These are phyloP conservation scores for Didymella lethalis DNA, from an alignment of 2,329 filamentous ascomycete species.

Conservation along the genomic window DNA sequence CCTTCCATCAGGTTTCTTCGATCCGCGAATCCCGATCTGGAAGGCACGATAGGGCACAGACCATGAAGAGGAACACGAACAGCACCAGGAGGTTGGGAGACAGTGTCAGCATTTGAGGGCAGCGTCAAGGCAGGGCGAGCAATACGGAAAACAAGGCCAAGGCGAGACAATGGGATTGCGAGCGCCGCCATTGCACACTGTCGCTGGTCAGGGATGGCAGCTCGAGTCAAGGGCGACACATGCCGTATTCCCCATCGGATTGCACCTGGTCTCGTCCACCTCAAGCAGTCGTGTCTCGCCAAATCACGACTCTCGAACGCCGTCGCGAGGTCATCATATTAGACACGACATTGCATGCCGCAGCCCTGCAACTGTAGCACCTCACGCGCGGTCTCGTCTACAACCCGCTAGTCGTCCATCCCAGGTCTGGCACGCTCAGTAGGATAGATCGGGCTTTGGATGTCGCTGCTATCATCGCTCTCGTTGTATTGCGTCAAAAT, in stretches of 20 bases:
- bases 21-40: slow-evolving; percentile 16
- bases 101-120: slow-evolving; percentile 10
- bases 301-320: slow-evolving; percentile 15
- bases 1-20: slow-evolving; percentile 9
- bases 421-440: not conserved
- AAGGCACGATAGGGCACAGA: slow-evolving; percentile 19
- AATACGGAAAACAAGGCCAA: not conserved
- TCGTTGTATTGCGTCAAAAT: slow-evolving; percentile 8
- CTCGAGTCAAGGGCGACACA: slow-evolving; percentile 21
- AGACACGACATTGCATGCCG: slow-evolving; percentile 13
- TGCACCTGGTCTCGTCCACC: slow-evolving; percentile 16
- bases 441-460: not conserved
- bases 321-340: slow-evolving; percentile 6
- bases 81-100: slow-evolving; percentile 5
- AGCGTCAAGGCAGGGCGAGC: slow-evolving; percentile 7
- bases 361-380: slow-evolving; percentile 12
- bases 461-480: slow-evolving; percentile 6
- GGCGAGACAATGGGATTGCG: slow-evolving; percentile 22
- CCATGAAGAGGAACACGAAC: slow-evolving; percentile 20
- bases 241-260: slow-evolving; percentile 20
- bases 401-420: slow-evolving; percentile 12
- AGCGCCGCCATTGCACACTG: slow-evolving; percentile 4
- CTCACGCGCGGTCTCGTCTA: slow-evolving; percentile 11
- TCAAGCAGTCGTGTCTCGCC: slow-evolving; percentile 23
- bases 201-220: slow-evolving; percentile 13